These are phyloP conservation scores for Prinsepia uniflora DNA, from an alignment of 306 rosid genomes.

Conservation along the genomic window DNA sequence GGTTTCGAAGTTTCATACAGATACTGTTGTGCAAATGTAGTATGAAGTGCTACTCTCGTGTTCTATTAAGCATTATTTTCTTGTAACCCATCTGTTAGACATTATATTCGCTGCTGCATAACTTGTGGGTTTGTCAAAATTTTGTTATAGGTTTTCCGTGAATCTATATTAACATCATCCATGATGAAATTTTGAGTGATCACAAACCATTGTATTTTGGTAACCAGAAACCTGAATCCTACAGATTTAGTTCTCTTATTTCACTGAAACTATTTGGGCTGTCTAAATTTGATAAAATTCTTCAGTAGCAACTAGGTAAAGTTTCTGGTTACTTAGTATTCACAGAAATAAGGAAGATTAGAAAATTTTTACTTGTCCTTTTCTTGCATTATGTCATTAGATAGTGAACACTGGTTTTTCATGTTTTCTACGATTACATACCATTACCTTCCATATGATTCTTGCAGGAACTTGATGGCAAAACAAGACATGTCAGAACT, in stretches of 20 bases:
- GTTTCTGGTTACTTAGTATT: background rate
- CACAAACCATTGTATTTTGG: background rate
- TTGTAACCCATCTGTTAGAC: no score
- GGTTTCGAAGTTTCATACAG: background rate
- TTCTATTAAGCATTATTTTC: no score
- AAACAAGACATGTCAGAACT: slow-evolving; percentile 92
- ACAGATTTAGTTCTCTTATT: background rate
- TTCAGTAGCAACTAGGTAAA: background rate
- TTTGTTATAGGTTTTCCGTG: background rate
- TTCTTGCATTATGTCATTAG: background rate
- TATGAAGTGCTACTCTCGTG: background rate
- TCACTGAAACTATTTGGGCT: background rate
- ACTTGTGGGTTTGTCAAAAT: background rate
- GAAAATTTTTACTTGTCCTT: background rate
- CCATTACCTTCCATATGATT: slow-evolving; percentile 22
- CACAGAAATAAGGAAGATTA: background rate
- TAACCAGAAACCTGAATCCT: background rate
- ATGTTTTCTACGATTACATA: background rate
- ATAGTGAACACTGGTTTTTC: slow-evolving; percentile 5
- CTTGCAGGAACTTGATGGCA: slow-evolving; percentile 93
- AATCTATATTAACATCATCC: background rate
- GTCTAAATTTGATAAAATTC: background rate
- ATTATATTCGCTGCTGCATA: no score
- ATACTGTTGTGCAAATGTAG: background rate
- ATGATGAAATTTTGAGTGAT: background rate